Evolutionary conservation across 179 eudicot genomes (phyloP).

Genomic region (Silene vulgaris): DNA sequence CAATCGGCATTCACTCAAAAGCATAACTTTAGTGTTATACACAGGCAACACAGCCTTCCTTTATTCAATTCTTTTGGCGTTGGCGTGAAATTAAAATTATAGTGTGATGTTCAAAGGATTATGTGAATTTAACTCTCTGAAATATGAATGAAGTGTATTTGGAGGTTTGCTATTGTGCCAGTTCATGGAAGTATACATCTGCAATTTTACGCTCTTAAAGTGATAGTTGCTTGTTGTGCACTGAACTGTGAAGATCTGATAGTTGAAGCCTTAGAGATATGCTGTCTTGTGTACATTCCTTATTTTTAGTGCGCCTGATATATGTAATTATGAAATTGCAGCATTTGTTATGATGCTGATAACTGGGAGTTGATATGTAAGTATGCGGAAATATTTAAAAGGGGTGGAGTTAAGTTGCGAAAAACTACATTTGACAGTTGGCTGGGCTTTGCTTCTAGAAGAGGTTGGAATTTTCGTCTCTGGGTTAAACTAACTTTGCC

Average conservation of each 20-base stretch:
- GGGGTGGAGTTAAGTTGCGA: constrained; percentile 70
- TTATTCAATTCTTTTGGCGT: background rate
- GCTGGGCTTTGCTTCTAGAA: constrained; percentile 79
- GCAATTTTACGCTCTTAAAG: background rate
- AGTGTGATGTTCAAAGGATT: background rate
- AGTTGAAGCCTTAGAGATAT: background rate
- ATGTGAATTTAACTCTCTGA: background rate
- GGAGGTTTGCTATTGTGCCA: background rate
- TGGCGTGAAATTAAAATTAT: background rate
- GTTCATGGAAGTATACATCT: too few species aligned
- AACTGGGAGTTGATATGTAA: constrained; percentile 68
- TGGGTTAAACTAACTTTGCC: background rate
- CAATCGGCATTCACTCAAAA: background rate
- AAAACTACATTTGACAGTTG: constrained; percentile 65
- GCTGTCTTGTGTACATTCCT: background rate
- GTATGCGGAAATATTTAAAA: constrained; percentile 59
- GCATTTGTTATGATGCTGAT: constrained; percentile 69
- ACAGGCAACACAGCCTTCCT: background rate
- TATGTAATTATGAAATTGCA: constrained; percentile 32
- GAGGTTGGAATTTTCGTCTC: constrained; percentile 42
- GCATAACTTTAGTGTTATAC: background rate
- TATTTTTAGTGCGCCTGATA: background rate
- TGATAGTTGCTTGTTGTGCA: background rate
- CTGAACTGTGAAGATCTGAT: background rate
- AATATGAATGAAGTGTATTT: background rate